Evolutionary conservation across 352 stramenopile genomes (phyloP), one percentile per base, ranked within the genome.

Genomic region (Phytophthora sp.): DNA sequence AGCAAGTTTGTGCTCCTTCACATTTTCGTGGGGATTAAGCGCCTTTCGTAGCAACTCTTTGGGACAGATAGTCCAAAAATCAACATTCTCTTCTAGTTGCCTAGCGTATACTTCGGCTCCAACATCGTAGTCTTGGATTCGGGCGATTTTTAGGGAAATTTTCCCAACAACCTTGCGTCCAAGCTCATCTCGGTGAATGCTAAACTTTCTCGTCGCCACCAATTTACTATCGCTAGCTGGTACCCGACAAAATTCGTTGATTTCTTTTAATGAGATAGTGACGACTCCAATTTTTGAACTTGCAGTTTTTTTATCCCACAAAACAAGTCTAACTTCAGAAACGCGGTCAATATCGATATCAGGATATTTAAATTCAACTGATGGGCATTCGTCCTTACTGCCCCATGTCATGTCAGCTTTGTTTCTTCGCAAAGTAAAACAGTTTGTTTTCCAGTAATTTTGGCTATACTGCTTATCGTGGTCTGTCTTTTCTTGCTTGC

Each of bases 1-100:
- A 8, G 71, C 50, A 9, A 84, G 27, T 12, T 81, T 82, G n/a
- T n/a, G n/a, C n/a, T n/a, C n/a, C n/a, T n/a, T n/a, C n/a, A n/a
- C n/a, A 26, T 86, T 54, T 30, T 77, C 48, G 12, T 82, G 57
- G 2, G 76, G 59, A 17, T 77, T 56, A 11, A 87, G 68, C 13
- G 78, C 83, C 20, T 60, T 54, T 20, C 72, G 57, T 2, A 90
- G 48, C 17, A 90, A 17, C 53, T 88, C 82, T 44, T 79, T 74
- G 6, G 63, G 21, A 1, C 77, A 82, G 23, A 91, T 82, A 10
- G 28, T 35, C 82, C 82, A 91, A 4, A 62, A 50, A 43, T 89
- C 70, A 11, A 67, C 42, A 18, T 76, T 69, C 2, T 48, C 53
- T 8, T 62, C 30, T 5, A 83, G 63, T 1, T 66, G 45, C 38